Percentiles rank a stretch among this genome's conserved stretches.
Conservation (phyloP, 1,139 yeast species). For the Blastobotrys persicus region DNA sequence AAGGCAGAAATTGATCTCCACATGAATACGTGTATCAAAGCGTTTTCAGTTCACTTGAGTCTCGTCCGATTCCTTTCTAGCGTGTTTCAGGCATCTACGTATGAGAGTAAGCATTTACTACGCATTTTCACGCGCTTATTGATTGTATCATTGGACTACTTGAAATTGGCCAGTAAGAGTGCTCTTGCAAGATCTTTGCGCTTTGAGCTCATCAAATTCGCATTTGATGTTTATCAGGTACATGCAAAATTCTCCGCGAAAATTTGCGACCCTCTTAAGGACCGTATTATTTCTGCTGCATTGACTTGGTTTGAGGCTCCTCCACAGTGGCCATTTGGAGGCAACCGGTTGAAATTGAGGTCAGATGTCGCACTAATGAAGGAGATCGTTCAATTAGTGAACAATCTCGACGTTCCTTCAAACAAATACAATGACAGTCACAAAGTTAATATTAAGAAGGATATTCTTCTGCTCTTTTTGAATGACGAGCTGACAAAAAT, state of each 20-base stretch:
- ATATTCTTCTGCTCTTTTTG: conserved; percentile 58
- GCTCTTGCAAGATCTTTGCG: conserved; percentile 76
- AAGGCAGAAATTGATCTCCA: conserved; percentile 55
- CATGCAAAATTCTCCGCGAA: conserved; percentile 42
- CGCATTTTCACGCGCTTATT: conserved; percentile 66
- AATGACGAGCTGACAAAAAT: conserved; percentile 73
- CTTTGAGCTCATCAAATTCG: conserved; percentile 69
- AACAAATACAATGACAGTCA: conserved; percentile 10
- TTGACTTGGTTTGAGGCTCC: conserved; percentile 74
- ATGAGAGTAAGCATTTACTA: conserved; percentile 68
- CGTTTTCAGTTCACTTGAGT: conserved; percentile 71
- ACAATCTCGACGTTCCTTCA: conserved; percentile 17
- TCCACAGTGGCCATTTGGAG: conserved; percentile 78
- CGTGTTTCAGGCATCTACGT: conserved; percentile 77
- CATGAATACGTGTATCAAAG: conserved; percentile 48
- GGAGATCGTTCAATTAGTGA: conserved; percentile 24
- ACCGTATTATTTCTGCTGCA: conserved; percentile 60
- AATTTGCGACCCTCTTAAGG: conserved; percentile 47
- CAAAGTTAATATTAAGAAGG: conserved; percentile 43
- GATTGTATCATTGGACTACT: conserved; percentile 54
- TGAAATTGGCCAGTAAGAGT: conserved; percentile 65
- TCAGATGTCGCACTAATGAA: conserved; percentile 62
- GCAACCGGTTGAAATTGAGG: conserved; percentile 67
- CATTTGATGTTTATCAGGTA: conserved; percentile 60
- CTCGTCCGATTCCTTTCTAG: conserved; percentile 69